These are phyloP conservation scores for Coniochaeta sp. DNA, from an alignment of 2,329 filamentous ascomycete genomes.

Conservation along the genomic window DNA sequence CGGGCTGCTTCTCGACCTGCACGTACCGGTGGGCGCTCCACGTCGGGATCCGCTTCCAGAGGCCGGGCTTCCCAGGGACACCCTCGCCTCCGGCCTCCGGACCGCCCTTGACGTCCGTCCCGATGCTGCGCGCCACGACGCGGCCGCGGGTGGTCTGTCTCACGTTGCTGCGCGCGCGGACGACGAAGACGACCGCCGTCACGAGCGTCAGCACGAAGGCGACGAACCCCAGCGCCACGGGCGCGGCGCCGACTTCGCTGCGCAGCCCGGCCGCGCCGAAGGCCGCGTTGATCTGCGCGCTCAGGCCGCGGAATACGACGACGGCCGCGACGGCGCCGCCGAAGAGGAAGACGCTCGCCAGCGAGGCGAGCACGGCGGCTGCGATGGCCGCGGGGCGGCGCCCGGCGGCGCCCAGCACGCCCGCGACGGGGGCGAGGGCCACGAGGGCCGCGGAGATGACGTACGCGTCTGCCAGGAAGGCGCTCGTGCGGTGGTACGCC, in stretches of 20 bases:
- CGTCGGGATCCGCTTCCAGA: conserved; percentile 13
- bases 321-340: conserved; percentile 16
- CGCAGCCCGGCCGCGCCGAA: conserved; percentile 17
- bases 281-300: conserved; percentile 16
- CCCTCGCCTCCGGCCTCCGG: not conserved
- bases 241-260: conserved; percentile 11
- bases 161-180: conserved; percentile 2
- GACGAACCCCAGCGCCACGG: conserved; percentile 19
- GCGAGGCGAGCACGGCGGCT: conserved; percentile 11
- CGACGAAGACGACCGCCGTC: conserved; percentile 10
- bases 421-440: conserved; percentile 14
- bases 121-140: conserved; percentile 4
- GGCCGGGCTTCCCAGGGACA: not conserved
- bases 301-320: conserved; percentile 17
- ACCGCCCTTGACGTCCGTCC: not conserved
- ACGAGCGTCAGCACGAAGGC: conserved; percentile 15
- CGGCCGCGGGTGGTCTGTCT: not conserved
- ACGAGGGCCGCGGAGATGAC: conserved; percentile 17
- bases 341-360: conserved; percentile 18
- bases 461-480: conserved; percentile 21
- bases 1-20: conserved; percentile 20
- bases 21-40: conserved; percentile 21
- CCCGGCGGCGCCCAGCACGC: conserved; percentile 8
- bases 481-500: conserved; percentile 17
- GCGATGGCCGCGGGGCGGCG: conserved; percentile 4